Base-by-base conservation (phyloP, 208 protist species). In the Trypanosoma avium region DNA sequence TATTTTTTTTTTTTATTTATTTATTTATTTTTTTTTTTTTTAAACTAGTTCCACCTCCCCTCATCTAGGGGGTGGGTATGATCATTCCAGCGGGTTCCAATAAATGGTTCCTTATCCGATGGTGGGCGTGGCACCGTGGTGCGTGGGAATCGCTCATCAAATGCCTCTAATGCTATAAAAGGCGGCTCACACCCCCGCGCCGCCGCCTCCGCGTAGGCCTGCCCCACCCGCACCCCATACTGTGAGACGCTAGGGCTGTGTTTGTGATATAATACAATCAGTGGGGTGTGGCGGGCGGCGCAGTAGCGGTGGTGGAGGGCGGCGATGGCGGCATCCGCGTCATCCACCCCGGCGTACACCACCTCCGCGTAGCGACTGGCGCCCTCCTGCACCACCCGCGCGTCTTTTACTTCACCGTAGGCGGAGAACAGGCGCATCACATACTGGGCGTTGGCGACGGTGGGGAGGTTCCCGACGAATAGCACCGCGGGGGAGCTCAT, bases 241-340 rank as follows among this genome's bases (percentile, higher is more conserved):
- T 65, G 61, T 4, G 86, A 82, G 42, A 95, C 67, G 21, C 38
- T 64, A 0, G 79, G 74, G 58, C 89, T 95, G 17, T 70, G 56
- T 32, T 81, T 69, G 6, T 81, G 82, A 67, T 95, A 95, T 2
- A 95, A 62, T n/a, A 95, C 89, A 56, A 95, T 79, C 48, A 95
- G 70, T 3, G 84, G 84, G 8, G 91, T 55, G 22, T 79, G 70
- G 1, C 63, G 71, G n/a, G 81, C 78, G 4, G 84, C 86, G 42
- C 82, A 82, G 67, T 95, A 93, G 63, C 77, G 83, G 47, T 79
- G 79, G 65, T 95, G 89, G n/a, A 95, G 77, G 15, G 89, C 84
- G 1, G 86, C 86, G 8, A 95, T 74, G 29, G 86, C 84, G 42
- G 82, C 74, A 58, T 95, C 89, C 13, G 84, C 89, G 61, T 91